phyloP scores from a whole-genome alignment of 805 yeast species.

The Ogataea paradorogensis region DNA sequence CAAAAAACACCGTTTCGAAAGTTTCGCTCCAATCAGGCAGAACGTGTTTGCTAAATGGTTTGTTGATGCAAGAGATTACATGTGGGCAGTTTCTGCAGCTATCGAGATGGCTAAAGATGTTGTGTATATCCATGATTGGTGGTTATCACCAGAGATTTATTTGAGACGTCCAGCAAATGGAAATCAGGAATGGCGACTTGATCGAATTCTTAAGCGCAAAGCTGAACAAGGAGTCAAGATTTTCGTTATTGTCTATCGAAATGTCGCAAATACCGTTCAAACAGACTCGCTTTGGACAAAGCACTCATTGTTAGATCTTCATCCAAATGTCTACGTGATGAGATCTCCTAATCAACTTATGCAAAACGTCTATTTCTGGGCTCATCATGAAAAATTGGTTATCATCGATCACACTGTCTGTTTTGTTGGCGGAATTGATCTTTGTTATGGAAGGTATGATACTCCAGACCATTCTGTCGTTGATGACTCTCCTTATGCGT shows the following conservation, averaged over 20 bases:
- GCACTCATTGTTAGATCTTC: constrained; percentile 82
- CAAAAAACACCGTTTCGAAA: constrained; percentile 67
- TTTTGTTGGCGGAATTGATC: constrained; percentile 92
- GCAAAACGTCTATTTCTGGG: constrained; percentile 96
- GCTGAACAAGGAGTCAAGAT: constrained; percentile 96
- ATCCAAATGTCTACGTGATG: constrained; percentile 82
- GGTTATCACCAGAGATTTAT: constrained; percentile 94
- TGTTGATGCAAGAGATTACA: constrained; percentile 88
- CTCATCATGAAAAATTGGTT: constrained; percentile 94
- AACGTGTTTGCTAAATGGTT: constrained; percentile 93
- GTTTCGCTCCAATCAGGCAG: constrained; percentile 89
- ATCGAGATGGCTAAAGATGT: constrained; percentile 91
- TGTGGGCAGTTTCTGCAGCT: constrained; percentile 95
- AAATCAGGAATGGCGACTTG: constrained; percentile 90
- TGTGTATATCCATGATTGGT: constrained; percentile 96
- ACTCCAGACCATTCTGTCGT: constrained; percentile 90
- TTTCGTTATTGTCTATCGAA: constrained; percentile 86
- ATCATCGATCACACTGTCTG: constrained; percentile 85
- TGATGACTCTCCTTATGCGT: constrained; percentile 56
- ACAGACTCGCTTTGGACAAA: constrained; percentile 94
- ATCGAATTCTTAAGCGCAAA: constrained; percentile 78
- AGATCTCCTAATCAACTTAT: constrained; percentile 94
- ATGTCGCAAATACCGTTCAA: constrained; percentile 89
- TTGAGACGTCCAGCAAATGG: constrained; percentile 93
- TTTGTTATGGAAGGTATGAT: constrained; percentile 94